A percentile compares a stretch with the other conserved stretches of the same genome.
phyloP scores from a whole-genome alignment of 768 basidiomycete genomes.

The Sistotremastrum suecicum region DNA sequence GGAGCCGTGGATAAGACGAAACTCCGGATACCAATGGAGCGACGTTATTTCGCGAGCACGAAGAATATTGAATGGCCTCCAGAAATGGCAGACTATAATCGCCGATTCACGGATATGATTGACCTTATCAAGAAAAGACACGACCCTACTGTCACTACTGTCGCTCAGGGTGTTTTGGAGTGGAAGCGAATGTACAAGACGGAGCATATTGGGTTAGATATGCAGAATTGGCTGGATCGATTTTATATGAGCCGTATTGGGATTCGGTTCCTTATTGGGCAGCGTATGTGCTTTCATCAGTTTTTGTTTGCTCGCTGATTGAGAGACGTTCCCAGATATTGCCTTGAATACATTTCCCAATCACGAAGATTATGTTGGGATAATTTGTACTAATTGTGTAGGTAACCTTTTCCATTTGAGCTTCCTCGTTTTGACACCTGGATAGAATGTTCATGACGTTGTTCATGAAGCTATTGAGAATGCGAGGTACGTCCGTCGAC shows the following conservation, averaged over 20 bases:
- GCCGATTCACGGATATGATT: constrained; percentile 73
- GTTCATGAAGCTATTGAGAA: constrained; percentile 99
- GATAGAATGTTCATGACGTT: constrained; percentile 86
- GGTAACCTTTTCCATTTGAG: constrained; percentile 16
- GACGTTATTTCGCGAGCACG: constrained; percentile 83
- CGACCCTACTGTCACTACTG: constrained; percentile 95
- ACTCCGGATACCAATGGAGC: constrained; percentile 71
- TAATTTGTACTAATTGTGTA: constrained; percentile 88
- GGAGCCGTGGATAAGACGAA: constrained; percentile 31
- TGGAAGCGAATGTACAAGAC: constrained; percentile 75
- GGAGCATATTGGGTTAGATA: constrained; percentile 64
- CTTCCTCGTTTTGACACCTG: neutral
- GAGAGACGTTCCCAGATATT: constrained; percentile 44
- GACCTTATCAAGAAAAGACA: constrained; percentile 88
- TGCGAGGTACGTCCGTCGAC: constrained; percentile 36
- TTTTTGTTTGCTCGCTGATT: neutral
- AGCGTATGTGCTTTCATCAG: constrained; percentile 43
- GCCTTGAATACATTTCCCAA: constrained; percentile 86
- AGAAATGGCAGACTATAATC: constrained; percentile 87
- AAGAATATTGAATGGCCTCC: constrained; percentile 70
- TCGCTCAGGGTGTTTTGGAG: constrained; percentile 91
- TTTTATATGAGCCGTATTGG: constrained; percentile 95
- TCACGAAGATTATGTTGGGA: constrained; percentile 88
- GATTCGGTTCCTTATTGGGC: constrained; percentile 93
- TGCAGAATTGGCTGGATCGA: constrained; percentile 91